phyloP scores from a whole-genome alignment of 768 basidiomycete species.

The Thelephora ganbajun region DNA sequence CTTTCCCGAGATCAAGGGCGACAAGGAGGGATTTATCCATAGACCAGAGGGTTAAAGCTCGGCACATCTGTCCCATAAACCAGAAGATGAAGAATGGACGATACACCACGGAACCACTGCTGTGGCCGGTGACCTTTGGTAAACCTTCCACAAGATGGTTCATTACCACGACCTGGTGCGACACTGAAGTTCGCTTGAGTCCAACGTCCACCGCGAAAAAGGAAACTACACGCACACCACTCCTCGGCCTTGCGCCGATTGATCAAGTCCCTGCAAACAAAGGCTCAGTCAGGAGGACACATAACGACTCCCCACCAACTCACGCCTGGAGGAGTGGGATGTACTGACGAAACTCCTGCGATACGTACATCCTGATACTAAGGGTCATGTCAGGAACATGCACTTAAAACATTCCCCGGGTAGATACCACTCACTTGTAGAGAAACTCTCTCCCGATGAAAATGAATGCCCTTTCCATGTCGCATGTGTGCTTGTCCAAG shows the following conservation, averaged over 20 bases:
- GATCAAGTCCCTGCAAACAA: slow-evolving; percentile 11
- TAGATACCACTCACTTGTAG: slow-evolving; percentile 45
- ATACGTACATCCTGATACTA: slow-evolving; percentile 59
- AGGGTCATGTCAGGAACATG: slow-evolving; percentile 5
- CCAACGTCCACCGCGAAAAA: neutral
- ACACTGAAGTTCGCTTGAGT: slow-evolving; percentile 25
- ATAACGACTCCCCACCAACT: slow-evolving; percentile 9
- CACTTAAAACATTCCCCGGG: slow-evolving; percentile 1
- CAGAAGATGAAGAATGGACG: slow-evolving; percentile 61
- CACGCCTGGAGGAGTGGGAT: slow-evolving; percentile 46
- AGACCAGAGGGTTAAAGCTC: slow-evolving; percentile 46
- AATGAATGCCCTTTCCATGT: slow-evolving; percentile 50
- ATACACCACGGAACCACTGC: slow-evolving; percentile 30
- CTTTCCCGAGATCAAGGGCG: slow-evolving; percentile 48
- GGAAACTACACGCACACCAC: slow-evolving; percentile 13
- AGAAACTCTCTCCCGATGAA: slow-evolving; percentile 62
- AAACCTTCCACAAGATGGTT: slow-evolving; percentile 46
- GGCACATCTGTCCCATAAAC: slow-evolving; percentile 59
- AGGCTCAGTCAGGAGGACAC: neutral
- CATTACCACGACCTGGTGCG: slow-evolving; percentile 45
- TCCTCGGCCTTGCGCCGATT: slow-evolving; percentile 17
- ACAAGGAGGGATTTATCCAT: slow-evolving; percentile 41
- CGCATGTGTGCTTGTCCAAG: slow-evolving; percentile 50
- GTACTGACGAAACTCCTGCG: slow-evolving; percentile 53
- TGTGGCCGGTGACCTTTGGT: slow-evolving; percentile 41